Percentiles rank a stretch among this genome's conserved stretches.
Conservation (phyloP, 345 rosid genomes). For the Citrus reticulata region DNA sequence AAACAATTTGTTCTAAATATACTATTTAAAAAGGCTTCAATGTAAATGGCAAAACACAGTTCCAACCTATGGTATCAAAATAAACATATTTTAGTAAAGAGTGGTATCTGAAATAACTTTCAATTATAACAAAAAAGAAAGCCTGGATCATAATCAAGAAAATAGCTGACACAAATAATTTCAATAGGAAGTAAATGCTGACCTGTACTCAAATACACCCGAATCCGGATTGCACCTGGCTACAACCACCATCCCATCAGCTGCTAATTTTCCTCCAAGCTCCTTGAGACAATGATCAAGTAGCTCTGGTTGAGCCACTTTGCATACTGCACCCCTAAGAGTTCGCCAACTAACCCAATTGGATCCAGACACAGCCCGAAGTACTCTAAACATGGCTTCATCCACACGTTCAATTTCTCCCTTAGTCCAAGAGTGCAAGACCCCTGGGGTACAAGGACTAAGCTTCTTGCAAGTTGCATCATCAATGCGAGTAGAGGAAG, state of each 20-base stretch:
- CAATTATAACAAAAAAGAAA: background rate
- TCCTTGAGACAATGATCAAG: constrained; percentile 59
- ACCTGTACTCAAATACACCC: constrained; percentile 60
- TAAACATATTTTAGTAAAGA: background rate
- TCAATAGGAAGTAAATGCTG: background rate
- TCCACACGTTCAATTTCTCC: constrained; percentile 46
- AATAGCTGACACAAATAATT: background rate
- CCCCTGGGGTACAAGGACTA: constrained; percentile 2
- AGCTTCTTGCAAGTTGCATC: constrained; percentile 27
- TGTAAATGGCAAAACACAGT: background rate
- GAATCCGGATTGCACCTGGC: constrained; percentile 43
- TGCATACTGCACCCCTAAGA: constrained; percentile 56
- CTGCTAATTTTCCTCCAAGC: constrained; percentile 43
- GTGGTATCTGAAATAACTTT: background rate
- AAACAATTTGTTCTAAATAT: background rate
- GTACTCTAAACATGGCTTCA: constrained; percentile 56
- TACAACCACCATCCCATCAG: constrained; percentile 41
- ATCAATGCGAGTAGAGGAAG: constrained; percentile 27
- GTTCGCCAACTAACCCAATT: constrained; percentile 66
- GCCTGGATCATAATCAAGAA: background rate
- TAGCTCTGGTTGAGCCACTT: constrained; percentile 45
- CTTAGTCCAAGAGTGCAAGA: constrained; percentile 36
- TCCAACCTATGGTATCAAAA: background rate
- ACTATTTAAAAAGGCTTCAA: background rate
- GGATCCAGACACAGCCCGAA: constrained; percentile 54